Evolutionary conservation across 2,329 filamentous ascomycete genomes (phyloP).

Genomic region (Neonectria sp.): DNA sequence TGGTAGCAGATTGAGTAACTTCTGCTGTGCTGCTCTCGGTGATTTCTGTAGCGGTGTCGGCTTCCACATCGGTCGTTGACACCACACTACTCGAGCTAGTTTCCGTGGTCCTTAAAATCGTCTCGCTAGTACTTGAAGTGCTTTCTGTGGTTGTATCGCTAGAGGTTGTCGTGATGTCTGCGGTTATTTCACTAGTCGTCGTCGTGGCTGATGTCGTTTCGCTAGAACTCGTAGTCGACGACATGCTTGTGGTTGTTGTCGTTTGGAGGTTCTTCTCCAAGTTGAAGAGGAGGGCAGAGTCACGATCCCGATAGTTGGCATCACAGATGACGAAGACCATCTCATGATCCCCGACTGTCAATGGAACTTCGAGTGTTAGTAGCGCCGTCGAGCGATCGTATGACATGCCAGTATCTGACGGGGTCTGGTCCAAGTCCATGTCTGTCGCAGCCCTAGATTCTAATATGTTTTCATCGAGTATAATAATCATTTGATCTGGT

Average conservation of each 20-base stretch:
- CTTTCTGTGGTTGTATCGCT: not conserved
- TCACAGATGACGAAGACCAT: not conserved
- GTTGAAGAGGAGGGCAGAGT: not conserved
- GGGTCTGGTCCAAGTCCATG: not conserved
- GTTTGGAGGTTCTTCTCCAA: not conserved
- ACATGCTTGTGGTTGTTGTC: not conserved
- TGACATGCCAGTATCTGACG: not conserved
- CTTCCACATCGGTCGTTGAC: not conserved
- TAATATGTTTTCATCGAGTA: not conserved
- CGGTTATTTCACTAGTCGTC: not conserved
- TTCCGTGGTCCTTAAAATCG: not conserved
- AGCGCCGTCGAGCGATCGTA: not conserved
- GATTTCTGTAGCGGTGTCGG: not conserved
- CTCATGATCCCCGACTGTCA: not conserved
- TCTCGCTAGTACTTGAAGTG: not conserved
- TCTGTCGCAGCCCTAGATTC: not conserved
- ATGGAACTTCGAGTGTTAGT: not conserved
- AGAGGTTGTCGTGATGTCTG: not conserved
- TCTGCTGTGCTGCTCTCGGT: not conserved
- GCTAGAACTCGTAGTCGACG: not conserved
- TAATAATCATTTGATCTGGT: not conserved
- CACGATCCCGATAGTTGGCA: not conserved
- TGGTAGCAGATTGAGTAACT: not conserved
- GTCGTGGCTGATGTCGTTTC: not conserved
- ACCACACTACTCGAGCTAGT: not conserved